Evolutionary conservation across 768 basidiomycete species (phyloP), one percentile per base, ranked within the genome.

Genomic region (Lactarius hatsudake): DNA sequence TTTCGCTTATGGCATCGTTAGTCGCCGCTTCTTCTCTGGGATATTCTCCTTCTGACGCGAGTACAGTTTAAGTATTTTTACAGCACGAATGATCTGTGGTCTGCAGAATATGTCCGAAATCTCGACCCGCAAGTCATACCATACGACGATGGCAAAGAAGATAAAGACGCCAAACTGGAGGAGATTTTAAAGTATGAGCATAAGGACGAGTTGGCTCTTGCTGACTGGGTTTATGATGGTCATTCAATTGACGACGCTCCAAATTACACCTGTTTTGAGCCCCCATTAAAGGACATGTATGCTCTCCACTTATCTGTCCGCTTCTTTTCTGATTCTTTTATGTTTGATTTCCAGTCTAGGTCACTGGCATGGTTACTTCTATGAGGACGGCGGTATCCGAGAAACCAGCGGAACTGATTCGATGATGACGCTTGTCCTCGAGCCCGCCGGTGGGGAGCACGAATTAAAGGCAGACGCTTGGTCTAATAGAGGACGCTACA

Each of bases 1-100:
- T 26, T 74, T 74, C 56, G 73, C 72, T 0, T 48, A 64, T n/a
- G 73, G 73, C 5, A 61, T 71, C 2, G 73, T 73, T 3, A 56
- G 57, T 72, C 3, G 10, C 20, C 5, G 32, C 32, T 34, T 20
- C 38, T 9, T 1, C 15, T 45, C 10, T n/a, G 0, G 1, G 28
- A 1, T 2, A 7, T 34, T n/a, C 55, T 34, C 30, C n/a, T 7
- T 38, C 45, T 60, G 59, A 58, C 8, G 5, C 32, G 8, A 2
- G 34, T 45, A 8, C 36, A 71, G 70, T 68, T 69, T 61, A 56
- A 62, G 6, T 65, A 59, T n/a, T 34, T 42, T 30, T 18, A 48
- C 15, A 43, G 59, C 20, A 5, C 3, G 26, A 59, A 30, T 3
- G 34, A 38, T 30, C 10, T 69, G n/a, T 43, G 61, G 66, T 26